Evolutionary conservation across 371 early-diverging fungal species (phyloP).

Genomic region (Blakeslea trispora): DNA sequence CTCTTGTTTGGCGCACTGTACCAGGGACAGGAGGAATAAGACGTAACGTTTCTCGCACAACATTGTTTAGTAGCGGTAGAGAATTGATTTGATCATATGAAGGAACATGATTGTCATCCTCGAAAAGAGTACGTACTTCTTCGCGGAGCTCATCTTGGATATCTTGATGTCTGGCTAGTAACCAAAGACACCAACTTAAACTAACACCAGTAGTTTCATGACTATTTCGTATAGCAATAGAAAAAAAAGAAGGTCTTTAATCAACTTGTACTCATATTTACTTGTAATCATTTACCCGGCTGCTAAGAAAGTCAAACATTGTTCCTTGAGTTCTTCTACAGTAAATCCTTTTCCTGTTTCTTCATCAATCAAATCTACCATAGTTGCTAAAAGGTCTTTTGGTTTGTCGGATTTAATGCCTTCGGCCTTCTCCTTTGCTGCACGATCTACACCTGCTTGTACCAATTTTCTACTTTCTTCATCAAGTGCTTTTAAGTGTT

Average conservation of each 20-base stretch:
- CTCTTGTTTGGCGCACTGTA: constrained; percentile 41
- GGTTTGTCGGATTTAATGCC: constrained; percentile 9
- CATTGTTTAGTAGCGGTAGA: constrained; percentile 50
- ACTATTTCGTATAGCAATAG: constrained; percentile 8
- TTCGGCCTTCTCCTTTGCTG: constrained; percentile 9
- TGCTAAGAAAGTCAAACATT: constrained; percentile 42
- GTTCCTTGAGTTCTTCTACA: constrained; percentile 31
- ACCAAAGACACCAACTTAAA: constrained; percentile 59
- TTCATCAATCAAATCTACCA: constrained; percentile 39
- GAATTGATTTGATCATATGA: constrained; percentile 49
- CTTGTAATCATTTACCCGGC: constrained; percentile 37
- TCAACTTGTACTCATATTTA: not conserved
- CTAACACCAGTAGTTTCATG: constrained; percentile 60
- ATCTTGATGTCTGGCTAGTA: constrained; percentile 46
- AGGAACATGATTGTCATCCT: constrained; percentile 25
- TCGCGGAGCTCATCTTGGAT: constrained; percentile 48
- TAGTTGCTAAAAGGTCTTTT: constrained; percentile 38
- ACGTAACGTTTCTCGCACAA: constrained; percentile 55
- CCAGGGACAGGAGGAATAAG: constrained; percentile 56
- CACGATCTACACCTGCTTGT: constrained; percentile 37
- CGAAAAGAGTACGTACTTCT: constrained; percentile 35
- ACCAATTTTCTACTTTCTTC: constrained; percentile 48
- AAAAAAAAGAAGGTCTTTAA: not conserved
- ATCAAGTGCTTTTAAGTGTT: constrained; percentile 34
- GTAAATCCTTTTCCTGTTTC: constrained; percentile 36